Evolutionary conservation across 495 filamentous ascomycete species (phyloP).

Genomic region (Massariosphaeria phaeospora): DNA sequence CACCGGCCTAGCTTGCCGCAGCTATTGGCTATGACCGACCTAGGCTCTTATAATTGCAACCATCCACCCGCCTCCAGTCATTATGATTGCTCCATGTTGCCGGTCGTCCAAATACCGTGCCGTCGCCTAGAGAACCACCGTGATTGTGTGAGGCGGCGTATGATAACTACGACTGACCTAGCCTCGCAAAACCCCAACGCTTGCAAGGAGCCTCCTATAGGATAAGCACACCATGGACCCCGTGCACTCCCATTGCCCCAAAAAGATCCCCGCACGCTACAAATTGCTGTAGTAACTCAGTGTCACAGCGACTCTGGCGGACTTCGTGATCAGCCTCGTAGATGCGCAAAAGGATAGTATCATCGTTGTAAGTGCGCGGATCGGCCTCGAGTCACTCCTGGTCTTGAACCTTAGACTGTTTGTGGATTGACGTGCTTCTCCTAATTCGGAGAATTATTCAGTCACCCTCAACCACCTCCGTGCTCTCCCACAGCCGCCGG

Average conservation of each 20-base stretch:
- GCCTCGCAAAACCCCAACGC: neutral
- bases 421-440: too few relatives aligned
- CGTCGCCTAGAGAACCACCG: neutral
- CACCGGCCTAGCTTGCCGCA: conserved; percentile 8
- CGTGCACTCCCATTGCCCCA: too few relatives aligned
- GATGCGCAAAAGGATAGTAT: too few relatives aligned
- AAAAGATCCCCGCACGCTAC: too few relatives aligned
- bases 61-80: conserved; percentile 10
- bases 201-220: neutral
- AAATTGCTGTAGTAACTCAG: too few relatives aligned
- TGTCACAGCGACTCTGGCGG: too few relatives aligned
- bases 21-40: conserved; percentile 2
- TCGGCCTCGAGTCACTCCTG: too few relatives aligned
- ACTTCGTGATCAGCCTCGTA: too few relatives aligned
- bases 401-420: too few relatives aligned
- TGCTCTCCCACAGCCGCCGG: conserved; percentile 33
- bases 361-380: too few relatives aligned
- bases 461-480: conserved; percentile 27
- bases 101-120: neutral
- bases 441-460: too few relatives aligned
- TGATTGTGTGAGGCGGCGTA: neutral
- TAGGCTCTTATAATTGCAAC: neutral
- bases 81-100: conserved; percentile 5
- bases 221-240: too few relatives aligned
- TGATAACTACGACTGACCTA: neutral